Conservation (phyloP, 305 asterid genomes). For the Euphrasia arctica region DNA sequence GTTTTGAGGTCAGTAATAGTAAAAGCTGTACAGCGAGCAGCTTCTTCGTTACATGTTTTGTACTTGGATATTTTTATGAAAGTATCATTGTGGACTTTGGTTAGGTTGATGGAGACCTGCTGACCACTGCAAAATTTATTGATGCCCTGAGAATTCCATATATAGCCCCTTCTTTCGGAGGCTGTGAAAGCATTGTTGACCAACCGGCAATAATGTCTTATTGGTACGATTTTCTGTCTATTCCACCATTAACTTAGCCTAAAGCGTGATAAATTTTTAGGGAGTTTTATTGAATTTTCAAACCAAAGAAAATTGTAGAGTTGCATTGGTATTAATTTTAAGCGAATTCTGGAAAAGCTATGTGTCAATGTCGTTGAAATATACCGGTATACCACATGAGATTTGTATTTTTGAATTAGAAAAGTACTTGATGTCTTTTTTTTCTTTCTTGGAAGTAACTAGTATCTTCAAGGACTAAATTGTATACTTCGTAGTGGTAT, state of each 20-base stretch:
- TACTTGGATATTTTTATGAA: constrained; percentile 9
- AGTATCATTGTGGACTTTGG: constrained; percentile 16
- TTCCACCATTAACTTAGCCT: not conserved
- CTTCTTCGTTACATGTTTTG: not conserved
- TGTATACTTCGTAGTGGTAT: too few species aligned
- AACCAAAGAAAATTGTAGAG: not conserved
- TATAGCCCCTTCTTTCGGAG: constrained; percentile 93
- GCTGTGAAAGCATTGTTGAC: constrained; percentile 88
- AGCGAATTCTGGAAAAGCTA: not conserved
- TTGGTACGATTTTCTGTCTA: constrained; percentile 53
- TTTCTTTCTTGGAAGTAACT: too few species aligned
- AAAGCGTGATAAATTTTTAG: not conserved
- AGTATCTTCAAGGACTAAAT: too few species aligned
- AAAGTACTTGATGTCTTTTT: not conserved
- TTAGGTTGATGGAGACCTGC: constrained; percentile 83
- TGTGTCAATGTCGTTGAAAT: too few species aligned
- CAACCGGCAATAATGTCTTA: constrained; percentile 97
- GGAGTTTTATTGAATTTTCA: not conserved
- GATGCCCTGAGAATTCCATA: constrained; percentile 78
- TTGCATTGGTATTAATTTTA: not conserved
- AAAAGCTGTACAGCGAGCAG: constrained; percentile 2
- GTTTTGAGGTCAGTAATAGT: constrained; percentile 69
- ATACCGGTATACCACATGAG: not conserved
- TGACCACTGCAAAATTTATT: constrained; percentile 66
- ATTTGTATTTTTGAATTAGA: not conserved